Percentiles rank a stretch among this genome's conserved stretches.
Evolutionary conservation across 345 rosid species (phyloP).

Genomic region (Aethionema arabicum): DNA sequence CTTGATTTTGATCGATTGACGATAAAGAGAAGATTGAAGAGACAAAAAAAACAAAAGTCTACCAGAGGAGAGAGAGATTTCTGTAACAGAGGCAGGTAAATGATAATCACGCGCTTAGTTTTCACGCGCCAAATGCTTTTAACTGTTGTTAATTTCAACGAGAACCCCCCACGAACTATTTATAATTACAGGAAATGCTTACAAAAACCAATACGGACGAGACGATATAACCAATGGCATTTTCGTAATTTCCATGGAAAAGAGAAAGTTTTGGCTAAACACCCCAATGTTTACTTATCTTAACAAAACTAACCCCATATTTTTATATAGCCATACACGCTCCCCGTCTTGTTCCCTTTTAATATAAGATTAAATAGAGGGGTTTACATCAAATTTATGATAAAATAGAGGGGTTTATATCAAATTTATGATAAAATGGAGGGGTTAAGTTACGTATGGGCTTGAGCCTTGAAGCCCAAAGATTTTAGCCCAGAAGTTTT

Average conservation of each 20-base stretch:
- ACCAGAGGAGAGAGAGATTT: constrained; percentile 22
- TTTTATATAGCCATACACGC: too few relatives aligned
- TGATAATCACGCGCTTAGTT: constrained; percentile 19
- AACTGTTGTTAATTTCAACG: constrained; percentile 1
- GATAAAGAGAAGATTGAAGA: constrained; percentile 33
- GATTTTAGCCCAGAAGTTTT: neutral
- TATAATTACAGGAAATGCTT: neutral
- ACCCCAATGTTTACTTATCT: too few relatives aligned
- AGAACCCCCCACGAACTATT: constrained; percentile 6
- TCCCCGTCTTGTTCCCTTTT: too few relatives aligned
- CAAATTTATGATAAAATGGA: neutral
- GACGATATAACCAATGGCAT: too few relatives aligned
- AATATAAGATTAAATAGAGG: too few relatives aligned
- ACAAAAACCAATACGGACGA: too few relatives aligned
- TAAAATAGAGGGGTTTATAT: neutral
- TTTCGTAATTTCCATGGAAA: too few relatives aligned
- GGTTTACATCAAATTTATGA: too few relatives aligned
- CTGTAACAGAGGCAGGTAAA: constrained; percentile 20
- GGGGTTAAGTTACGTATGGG: constrained; percentile 19
- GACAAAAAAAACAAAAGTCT: constrained; percentile 12
- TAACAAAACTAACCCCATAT: too few relatives aligned
- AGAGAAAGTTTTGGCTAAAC: too few relatives aligned
- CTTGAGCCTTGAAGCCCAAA: neutral
- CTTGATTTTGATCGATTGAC: constrained; percentile 35
- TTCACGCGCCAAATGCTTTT: constrained; percentile 10